Evolutionary conservation across 2,329 filamentous ascomycete genomes (phyloP), one percentile per base, ranked within the genome.

Genomic region (Epicoccum nigrum): DNA sequence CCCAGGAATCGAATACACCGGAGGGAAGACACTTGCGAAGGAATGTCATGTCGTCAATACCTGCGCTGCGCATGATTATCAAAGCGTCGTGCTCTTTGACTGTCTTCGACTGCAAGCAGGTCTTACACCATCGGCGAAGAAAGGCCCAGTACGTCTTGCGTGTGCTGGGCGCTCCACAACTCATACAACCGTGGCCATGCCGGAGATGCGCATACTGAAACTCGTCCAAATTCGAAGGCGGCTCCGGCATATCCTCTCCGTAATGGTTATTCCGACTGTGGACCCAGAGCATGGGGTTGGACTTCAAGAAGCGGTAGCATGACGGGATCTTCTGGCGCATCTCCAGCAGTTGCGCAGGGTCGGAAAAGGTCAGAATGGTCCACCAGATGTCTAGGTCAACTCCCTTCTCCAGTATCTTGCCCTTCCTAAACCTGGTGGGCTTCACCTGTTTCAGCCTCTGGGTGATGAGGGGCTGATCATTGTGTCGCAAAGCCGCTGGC

Each of bases 131-230:
- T n/a, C 74, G 70, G 9, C 72, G 68, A 17, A 72, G 65, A 41
- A 76, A 76, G 2, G 71, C 71, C 74, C 74, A 77, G 50, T 76
- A 77, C 4, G 73, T 73, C 56, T 75, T 76, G 55, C 74, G 65
- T 6, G 72, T 72, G 27, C 63, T 66, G 4, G 58, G 60, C 11
- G 71, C 62, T 12, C 60, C 56, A 55, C 74, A 76, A 23, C 63
- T 68, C 66, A 73, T 73, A 58, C 74, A 76, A 20, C 72, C 73
- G 40, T 69, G 65, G 7, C 73, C 72, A 31, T 72, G 67, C 7
- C 74, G 62, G 13, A 76, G 57, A 46, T 75, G 64, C 12, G 72
- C 69, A 54, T 76, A 76, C 42, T 76, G 69, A 19, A 65, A 70
- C 42, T 76, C 74, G 7, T 63, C 68, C n/a, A 76, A 55, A 15